These are phyloP conservation scores for Taphrina flavorubra DNA, from an alignment of 1,139 yeast species.

Conservation along the genomic window DNA sequence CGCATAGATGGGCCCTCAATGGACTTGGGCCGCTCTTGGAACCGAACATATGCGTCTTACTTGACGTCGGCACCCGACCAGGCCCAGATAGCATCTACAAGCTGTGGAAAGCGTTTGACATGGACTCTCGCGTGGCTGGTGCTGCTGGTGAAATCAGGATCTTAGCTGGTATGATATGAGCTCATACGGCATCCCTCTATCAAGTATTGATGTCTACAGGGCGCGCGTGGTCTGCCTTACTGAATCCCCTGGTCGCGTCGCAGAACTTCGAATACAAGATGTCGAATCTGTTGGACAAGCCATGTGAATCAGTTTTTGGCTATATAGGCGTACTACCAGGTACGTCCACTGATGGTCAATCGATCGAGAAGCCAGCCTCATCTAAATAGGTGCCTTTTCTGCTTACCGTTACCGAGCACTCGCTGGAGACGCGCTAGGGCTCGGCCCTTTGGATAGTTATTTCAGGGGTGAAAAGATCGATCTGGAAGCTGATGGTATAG, in stretches of 20 bases:
- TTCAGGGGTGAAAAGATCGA: constrained; percentile 82
- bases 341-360: background rate
- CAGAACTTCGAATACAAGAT: constrained; percentile 92
- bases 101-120: constrained; percentile 87
- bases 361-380: background rate
- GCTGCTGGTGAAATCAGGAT: constrained; percentile 94
- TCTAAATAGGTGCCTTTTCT: constrained; percentile 64
- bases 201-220: constrained; percentile 52
- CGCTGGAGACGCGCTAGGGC: constrained; percentile 50
- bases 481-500: constrained; percentile 26
- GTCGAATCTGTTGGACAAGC: constrained; percentile 89
- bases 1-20: constrained; percentile 89
- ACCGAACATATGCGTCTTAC: constrained; percentile 80
- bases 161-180: constrained; percentile 57
- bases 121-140: constrained; percentile 86
- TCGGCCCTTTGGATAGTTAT: constrained; percentile 85
- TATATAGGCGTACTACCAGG: constrained; percentile 90
- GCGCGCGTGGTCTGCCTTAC: constrained; percentile 65
- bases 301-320: constrained; percentile 87
- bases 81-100: constrained; percentile 80
- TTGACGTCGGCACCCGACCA: constrained; percentile 97
- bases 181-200: background rate
- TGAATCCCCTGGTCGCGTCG: constrained; percentile 87
- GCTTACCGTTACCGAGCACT: constrained; percentile 85
- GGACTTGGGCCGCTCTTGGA: constrained; percentile 85